A percentile compares a stretch with the other conserved stretches of the same genome.
phyloP scores from a whole-genome alignment of 495 filamentous ascomycete species.

The Penicillium simplicissimum region DNA sequence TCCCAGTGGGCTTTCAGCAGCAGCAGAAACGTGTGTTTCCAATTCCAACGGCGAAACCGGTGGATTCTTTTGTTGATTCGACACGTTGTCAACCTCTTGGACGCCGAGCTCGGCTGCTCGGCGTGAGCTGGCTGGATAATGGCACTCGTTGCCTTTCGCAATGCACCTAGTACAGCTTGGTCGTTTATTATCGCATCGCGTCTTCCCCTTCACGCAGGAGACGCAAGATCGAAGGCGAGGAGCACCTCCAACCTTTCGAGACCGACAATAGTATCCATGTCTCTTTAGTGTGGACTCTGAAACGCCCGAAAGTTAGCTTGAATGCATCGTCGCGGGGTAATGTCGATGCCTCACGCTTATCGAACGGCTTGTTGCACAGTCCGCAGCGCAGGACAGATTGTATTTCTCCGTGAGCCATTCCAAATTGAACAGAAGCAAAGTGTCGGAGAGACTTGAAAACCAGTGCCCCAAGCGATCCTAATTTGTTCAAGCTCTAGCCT shows the following conservation, averaged over 20 bases:
- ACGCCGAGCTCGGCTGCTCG: conserved; percentile 7
- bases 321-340: not conserved
- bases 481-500: not conserved
- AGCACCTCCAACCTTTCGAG: conserved; percentile 30
- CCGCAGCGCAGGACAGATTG: conserved; percentile 37
- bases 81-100: not conserved
- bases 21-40: not conserved
- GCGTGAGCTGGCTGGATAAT: conserved; percentile 33
- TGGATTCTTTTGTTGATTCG: not conserved
- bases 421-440: not conserved
- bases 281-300: conserved; percentile 47
- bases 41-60: not conserved
- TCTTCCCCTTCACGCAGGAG: conserved; percentile 42
- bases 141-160: conserved; percentile 38
- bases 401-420: conserved; percentile 30
- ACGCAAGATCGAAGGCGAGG: conserved; percentile 41
- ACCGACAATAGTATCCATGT: conserved; percentile 51
- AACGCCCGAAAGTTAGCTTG: not conserved
- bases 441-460: not conserved
- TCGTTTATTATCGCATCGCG: conserved; percentile 41
- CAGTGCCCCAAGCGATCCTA: not conserved
- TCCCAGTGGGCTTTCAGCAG: not conserved
- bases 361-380: conserved; percentile 45
- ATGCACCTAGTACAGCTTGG: conserved; percentile 46
- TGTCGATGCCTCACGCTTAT: conserved; percentile 35